Conservation (phyloP, 164 flowering plant genomes). For the Vitis labrusca region DNA sequence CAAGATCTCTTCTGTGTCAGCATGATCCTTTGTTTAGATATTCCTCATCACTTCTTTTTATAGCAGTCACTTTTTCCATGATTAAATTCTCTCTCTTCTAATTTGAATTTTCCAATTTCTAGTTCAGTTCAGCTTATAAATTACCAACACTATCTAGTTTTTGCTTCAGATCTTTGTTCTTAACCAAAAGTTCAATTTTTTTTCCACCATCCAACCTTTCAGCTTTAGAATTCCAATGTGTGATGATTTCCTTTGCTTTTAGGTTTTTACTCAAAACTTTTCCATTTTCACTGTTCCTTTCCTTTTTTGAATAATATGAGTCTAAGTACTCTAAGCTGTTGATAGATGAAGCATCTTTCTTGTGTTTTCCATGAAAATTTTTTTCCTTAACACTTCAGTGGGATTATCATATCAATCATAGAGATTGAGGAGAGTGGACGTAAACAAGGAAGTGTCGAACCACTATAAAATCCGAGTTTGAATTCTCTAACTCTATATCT, state of each 20-base stretch:
- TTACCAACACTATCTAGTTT: conserved; percentile 31
- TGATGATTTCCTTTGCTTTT: conserved; percentile 35
- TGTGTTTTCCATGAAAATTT: conserved; percentile 23
- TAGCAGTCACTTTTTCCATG: conserved; percentile 25
- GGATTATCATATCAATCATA: conserved; percentile 47
- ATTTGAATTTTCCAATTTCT: conserved; percentile 35
- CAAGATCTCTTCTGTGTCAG: no score
- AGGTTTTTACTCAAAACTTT: conserved; percentile 33
- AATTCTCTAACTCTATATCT: no score
- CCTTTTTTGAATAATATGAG: conserved; percentile 32
- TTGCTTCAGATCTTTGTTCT: conserved; percentile 33
- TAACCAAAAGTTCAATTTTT: conserved; percentile 24
- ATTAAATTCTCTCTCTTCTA: conserved; percentile 36
- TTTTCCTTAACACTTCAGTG: conserved; percentile 42
- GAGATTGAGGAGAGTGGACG: no score
- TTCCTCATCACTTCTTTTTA: conserved; percentile 37
- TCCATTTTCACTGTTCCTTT: conserved; percentile 32
- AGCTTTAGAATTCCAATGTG: conserved; percentile 38
- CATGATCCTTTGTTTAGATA: no score
- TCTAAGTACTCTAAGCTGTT: conserved; percentile 49
- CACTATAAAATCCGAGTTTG: no score
- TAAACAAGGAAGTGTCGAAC: no score
- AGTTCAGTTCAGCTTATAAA: conserved; percentile 39
- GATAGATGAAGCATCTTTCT: conserved; percentile 30
- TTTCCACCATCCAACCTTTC: conserved; percentile 31